These are phyloP conservation scores for Coccomyxa subellipsoidea DNA, from an alignment of 163 green algal genomes.

Conservation along the genomic window DNA sequence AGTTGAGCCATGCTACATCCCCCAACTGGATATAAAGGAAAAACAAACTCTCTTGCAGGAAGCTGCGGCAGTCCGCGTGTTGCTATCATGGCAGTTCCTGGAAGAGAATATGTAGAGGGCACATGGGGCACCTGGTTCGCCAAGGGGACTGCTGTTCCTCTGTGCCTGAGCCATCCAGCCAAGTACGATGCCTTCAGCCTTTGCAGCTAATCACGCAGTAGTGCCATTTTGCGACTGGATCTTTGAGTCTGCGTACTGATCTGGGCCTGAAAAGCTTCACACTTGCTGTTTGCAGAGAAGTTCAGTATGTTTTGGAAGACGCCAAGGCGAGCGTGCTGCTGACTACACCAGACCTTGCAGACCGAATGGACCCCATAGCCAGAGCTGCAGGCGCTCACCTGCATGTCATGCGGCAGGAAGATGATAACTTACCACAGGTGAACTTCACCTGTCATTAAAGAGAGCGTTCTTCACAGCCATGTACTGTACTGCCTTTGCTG, in stretches of 20 bases:
- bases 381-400: constrained; percentile 6
- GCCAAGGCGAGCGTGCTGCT: constrained; percentile 32
- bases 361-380: constrained; percentile 25
- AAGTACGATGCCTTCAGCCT: constrained; percentile 14
- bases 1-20: not conserved
- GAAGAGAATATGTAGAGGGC: constrained; percentile 48
- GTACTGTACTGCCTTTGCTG: not conserved
- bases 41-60: not conserved
- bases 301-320: constrained; percentile 67
- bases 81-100: constrained; percentile 50
- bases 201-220: not conserved
- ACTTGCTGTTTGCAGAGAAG: not conserved
- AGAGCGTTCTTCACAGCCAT: not conserved
- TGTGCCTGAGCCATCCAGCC: constrained; percentile 75
- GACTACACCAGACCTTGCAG: constrained; percentile 16
- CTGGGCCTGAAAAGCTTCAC: too few relatives aligned
- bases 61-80: constrained; percentile 29
- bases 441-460: not conserved
- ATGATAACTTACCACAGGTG: not conserved
- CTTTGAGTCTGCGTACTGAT: not conserved
- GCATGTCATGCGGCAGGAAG: constrained; percentile 4
- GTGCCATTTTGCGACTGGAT: not conserved
- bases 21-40: not conserved
- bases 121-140: constrained; percentile 80
- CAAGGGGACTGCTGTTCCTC: constrained; percentile 76